Conservation (phyloP, 2,329 filamentous ascomycete species). For the Myotisia sp. region DNA sequence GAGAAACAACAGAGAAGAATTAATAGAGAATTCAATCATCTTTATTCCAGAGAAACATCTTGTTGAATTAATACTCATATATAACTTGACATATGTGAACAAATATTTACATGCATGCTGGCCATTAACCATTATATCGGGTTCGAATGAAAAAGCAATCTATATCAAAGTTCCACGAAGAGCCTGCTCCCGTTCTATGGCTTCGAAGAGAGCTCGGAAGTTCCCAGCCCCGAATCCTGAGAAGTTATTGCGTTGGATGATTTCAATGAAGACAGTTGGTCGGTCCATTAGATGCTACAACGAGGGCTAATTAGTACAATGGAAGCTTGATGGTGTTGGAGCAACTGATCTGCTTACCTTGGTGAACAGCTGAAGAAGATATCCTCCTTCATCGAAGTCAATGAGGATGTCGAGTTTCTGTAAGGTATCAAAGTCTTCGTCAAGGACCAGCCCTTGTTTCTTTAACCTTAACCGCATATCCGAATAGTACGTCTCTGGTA, state of each 20-base stretch:
- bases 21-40: too few species aligned
- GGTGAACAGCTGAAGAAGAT: slow-evolving; percentile 61
- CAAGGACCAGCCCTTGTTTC: slow-evolving; percentile 44
- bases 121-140: slow-evolving; percentile 1
- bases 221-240: slow-evolving; percentile 88
- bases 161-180: slow-evolving; percentile 59
- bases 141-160: slow-evolving; percentile 1
- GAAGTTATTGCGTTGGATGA: slow-evolving; percentile 84
- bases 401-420: slow-evolving; percentile 74
- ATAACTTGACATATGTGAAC: slow-evolving; percentile 3
- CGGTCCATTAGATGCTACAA: slow-evolving; percentile 69
- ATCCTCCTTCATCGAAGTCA: slow-evolving; percentile 87
- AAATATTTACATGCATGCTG: too few species aligned
- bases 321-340: background rate
- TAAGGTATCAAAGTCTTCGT: slow-evolving; percentile 78
- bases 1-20: too few species aligned
- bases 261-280: slow-evolving; percentile 90
- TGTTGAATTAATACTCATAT: slow-evolving; percentile 3
- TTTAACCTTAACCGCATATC: slow-evolving; percentile 60
- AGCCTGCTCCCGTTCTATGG: slow-evolving; percentile 85
- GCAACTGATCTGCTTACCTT: slow-evolving; percentile 33
- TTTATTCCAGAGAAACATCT: too few species aligned
- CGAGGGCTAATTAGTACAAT: background rate
- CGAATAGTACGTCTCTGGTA: slow-evolving; percentile 75
- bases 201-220: slow-evolving; percentile 90